These are phyloP conservation scores for Xylaria castorea DNA, from an alignment of 495 filamentous ascomycete genomes.

Conservation along the genomic window DNA sequence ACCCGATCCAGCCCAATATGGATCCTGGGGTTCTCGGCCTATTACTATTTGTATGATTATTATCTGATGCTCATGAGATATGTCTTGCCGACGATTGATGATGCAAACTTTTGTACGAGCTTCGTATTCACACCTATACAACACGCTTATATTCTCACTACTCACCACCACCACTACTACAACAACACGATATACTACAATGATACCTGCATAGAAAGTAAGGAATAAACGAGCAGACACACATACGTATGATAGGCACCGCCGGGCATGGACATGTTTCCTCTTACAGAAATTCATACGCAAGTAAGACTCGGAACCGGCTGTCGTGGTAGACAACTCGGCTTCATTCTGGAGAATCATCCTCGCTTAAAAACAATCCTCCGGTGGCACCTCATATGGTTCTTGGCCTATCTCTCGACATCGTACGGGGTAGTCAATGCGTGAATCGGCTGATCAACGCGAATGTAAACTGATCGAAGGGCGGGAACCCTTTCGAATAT, in stretches of 20 bases:
- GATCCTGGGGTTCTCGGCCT: conserved; percentile 14
- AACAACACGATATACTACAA: neutral
- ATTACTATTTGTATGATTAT: conserved; percentile 2
- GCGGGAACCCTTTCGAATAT: conserved; percentile 2
- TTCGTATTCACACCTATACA: conserved; percentile 16
- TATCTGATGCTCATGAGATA: neutral
- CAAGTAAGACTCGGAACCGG: conserved; percentile 27
- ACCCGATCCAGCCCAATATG: conserved; percentile 22
- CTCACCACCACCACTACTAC: conserved; percentile 6
- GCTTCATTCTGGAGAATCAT: conserved; percentile 17
- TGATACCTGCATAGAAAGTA: conserved; percentile 1
- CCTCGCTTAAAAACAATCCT: conserved; percentile 10
- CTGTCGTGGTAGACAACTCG: conserved; percentile 17
- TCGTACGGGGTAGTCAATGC: conserved; percentile 6
- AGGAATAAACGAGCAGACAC: neutral
- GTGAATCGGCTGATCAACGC: neutral
- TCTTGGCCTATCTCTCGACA: neutral
- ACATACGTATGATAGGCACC: conserved; percentile 12
- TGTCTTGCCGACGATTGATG: conserved; percentile 11
- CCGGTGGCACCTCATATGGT: neutral
- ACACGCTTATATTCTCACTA: neutral
- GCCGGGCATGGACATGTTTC: conserved; percentile 17
- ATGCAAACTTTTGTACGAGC: conserved; percentile 11
- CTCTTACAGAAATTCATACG: conserved; percentile 23
- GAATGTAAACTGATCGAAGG: conserved; percentile 5